These are phyloP conservation scores for Ocimum tenuiflorum DNA, from an alignment of 257 asterid genomes.

Conservation along the genomic window DNA sequence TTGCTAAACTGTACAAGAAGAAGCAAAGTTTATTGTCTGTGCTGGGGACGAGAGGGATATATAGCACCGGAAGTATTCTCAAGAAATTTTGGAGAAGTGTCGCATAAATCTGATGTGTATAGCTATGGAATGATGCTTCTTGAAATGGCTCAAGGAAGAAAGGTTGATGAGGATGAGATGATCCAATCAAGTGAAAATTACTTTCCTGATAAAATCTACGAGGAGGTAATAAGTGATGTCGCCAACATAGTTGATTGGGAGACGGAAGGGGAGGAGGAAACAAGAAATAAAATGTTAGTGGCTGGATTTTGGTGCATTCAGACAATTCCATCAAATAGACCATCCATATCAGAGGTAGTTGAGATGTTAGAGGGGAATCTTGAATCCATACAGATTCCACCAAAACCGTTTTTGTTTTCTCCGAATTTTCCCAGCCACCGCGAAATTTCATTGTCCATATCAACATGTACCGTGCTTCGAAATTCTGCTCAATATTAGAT, in stretches of 20 bases:
- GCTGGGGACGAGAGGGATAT: slow-evolving; percentile 33
- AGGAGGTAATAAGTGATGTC: slow-evolving; percentile 28
- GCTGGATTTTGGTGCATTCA: slow-evolving; percentile 54
- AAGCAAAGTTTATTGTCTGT: slow-evolving; percentile 30
- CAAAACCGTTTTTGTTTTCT: slow-evolving; percentile 26
- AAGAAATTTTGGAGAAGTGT: slow-evolving; percentile 35
- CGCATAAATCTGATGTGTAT: slow-evolving; percentile 51
- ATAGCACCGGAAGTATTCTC: slow-evolving; percentile 46
- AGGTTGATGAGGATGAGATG: neutral
- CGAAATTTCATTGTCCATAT: neutral
- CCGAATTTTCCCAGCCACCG: neutral
- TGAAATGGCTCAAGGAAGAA: slow-evolving; percentile 40
- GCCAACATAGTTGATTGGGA: neutral
- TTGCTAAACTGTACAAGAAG: slow-evolving; percentile 32
- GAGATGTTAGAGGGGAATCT: slow-evolving; percentile 39
- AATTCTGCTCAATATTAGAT: too few species aligned
- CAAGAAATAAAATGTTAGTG: slow-evolving; percentile 31
- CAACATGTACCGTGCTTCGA: neutral
- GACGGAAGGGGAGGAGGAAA: slow-evolving; percentile 26
- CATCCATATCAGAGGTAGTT: slow-evolving; percentile 36
- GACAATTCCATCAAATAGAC: slow-evolving; percentile 31
- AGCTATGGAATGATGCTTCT: slow-evolving; percentile 56
- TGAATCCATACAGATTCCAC: slow-evolving; percentile 33
- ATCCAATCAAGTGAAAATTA: slow-evolving; percentile 26
- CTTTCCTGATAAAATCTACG: slow-evolving; percentile 39